These are phyloP conservation scores for Pythium angustatum DNA, from an alignment of 352 stramenopile species.

Conservation along the genomic window DNA sequence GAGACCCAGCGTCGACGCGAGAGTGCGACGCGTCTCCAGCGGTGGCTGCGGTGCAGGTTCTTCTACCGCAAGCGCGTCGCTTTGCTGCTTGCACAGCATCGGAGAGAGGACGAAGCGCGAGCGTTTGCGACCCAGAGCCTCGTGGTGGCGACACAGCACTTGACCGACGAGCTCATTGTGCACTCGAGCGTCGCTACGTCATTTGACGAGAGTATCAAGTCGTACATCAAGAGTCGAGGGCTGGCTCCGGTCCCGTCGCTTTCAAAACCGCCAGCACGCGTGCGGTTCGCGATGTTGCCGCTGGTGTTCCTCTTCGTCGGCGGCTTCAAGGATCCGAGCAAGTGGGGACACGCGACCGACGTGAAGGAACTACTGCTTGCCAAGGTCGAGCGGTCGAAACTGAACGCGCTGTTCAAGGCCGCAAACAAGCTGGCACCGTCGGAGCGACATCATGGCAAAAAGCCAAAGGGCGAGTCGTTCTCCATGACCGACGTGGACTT, in stretches of 20 bases:
- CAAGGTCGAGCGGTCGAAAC: slow-evolving; percentile 55
- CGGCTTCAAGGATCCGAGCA: slow-evolving; percentile 40
- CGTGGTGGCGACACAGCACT: slow-evolving; percentile 41
- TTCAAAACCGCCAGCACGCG: neutral
- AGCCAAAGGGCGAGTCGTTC: slow-evolving; percentile 30
- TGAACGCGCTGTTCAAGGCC: slow-evolving; percentile 51
- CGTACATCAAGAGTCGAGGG: neutral
- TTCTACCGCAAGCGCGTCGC: slow-evolving; percentile 30
- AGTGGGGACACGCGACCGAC: slow-evolving; percentile 41
- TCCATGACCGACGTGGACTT: slow-evolving; percentile 60
- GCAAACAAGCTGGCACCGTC: slow-evolving; percentile 31
- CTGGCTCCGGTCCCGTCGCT: no score
- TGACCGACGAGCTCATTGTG: slow-evolving; percentile 40
- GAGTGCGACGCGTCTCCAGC: slow-evolving; percentile 34
- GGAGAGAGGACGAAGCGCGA: slow-evolving; percentile 35
- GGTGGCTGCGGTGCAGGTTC: slow-evolving; percentile 31
- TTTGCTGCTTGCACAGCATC: slow-evolving; percentile 16
- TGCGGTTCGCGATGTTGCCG: slow-evolving; percentile 44
- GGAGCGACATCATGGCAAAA: slow-evolving; percentile 16
- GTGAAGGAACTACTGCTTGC: slow-evolving; percentile 38
- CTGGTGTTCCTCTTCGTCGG: slow-evolving; percentile 46
- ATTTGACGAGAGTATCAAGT: slow-evolving; percentile 26
- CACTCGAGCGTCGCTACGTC: slow-evolving; percentile 26
- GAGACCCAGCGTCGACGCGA: slow-evolving; percentile 30
- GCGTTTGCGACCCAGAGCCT: slow-evolving; percentile 44